A percentile compares a stretch with the other conserved stretches of the same genome.
Conservation (phyloP, 805 yeast species). For the Pichia manshurica region DNA sequence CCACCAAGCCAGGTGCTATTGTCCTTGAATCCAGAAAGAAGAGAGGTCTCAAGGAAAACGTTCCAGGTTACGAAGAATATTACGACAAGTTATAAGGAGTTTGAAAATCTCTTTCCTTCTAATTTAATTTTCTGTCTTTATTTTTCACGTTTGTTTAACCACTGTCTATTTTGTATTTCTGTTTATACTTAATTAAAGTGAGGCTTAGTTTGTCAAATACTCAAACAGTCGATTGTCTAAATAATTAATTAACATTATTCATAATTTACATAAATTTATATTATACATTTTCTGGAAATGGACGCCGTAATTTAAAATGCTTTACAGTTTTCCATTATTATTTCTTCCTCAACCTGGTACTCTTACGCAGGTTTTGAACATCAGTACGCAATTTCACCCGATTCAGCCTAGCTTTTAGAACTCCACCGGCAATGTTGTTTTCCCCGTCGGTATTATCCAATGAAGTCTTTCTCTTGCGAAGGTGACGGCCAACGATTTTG, state of each 20-base stretch:
- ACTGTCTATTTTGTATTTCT: conserved; percentile 11
- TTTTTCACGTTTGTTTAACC: conserved; percentile 5
- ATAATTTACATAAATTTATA: background rate
- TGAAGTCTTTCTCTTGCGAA: background rate
- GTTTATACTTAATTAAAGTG: conserved; percentile 8
- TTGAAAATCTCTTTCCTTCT: conserved; percentile 1
- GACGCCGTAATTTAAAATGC: no score
- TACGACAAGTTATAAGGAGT: conserved; percentile 74
- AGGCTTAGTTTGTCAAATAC: background rate
- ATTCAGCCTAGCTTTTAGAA: conserved; percentile 8
- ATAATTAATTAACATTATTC: background rate
- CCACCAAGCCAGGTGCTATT: conserved; percentile 58
- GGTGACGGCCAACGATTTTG: background rate
- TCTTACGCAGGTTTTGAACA: conserved; percentile 9
- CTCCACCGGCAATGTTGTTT: background rate
- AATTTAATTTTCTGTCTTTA: conserved; percentile 3
- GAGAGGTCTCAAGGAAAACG: conserved; percentile 93
- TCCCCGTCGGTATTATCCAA: background rate
- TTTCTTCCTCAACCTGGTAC: background rate
- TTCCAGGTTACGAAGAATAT: conserved; percentile 99
- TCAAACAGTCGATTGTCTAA: no score
- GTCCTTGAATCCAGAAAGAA: conserved; percentile 74
- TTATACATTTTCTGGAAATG: no score
- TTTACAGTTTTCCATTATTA: no score
- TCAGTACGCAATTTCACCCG: conserved; percentile 8